Base-by-base conservation (phyloP, 352 stramenopile species). In the Phytophthora meadii region DNA sequence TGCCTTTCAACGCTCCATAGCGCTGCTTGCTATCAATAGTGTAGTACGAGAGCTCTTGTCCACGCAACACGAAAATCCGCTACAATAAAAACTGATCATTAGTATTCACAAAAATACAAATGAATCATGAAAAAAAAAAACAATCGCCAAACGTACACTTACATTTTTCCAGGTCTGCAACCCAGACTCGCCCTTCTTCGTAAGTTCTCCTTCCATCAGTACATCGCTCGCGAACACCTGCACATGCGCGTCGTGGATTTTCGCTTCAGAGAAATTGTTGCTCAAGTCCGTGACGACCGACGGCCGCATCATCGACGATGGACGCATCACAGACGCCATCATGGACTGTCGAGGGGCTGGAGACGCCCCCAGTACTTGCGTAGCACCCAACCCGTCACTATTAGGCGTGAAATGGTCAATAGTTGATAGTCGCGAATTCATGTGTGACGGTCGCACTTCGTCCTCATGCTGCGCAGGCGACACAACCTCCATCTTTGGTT, bases 41-140 rank as follows among this genome's bases (percentile, higher is more conserved):
- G 63, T 89, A 92, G 73, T 92, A 90, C 55, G 74, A 81, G 15
- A 92, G 64, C 65, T 89, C 78, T 39, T 90, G 81, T 7, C 83
- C 81, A 15, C 83, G 83, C 28, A 92, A 59, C 45, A 90, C 81
- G 49, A 92, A 90, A 54, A 90, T 82, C 40, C 83, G 79, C 83
- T 92, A 54, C 3, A 30, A 3, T 4, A 19, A 24, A 50, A 63
- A 34, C 30, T 45, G 44, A 52, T 39, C 15, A 32, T 27, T 28
- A 24, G n/a, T 30, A 25, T 24, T 36, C 30, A 30, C 48, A 14
- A 28, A 4, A 34, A 5, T 19, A 40, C 4, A 2, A 22, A 22
- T 2, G 8, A 14, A 48, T 36, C 19, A 19, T 11, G 8, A 11
- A 11, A 57, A 4, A 25, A 15, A 39, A 6, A 27, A 19, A 19